Evolutionary conservation across 225 moss, liverwort and hornwort genomes (phyloP), one percentile per base, ranked within the genome.

Genomic region (Pseudoscleropodium purum): DNA sequence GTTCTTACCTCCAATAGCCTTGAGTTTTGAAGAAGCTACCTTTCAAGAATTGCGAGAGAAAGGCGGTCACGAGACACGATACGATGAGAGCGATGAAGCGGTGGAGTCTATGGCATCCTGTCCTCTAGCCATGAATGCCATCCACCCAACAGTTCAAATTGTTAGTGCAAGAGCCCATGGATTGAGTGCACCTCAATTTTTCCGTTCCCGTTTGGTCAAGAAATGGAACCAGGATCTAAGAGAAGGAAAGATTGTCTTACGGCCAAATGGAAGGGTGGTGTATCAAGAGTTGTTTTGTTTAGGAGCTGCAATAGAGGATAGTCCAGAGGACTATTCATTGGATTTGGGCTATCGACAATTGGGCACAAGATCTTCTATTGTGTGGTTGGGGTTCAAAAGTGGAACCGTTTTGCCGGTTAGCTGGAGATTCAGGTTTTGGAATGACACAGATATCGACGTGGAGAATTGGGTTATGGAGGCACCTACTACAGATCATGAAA

Each of bases 381-480:
- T 99, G 59, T 95, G 95, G 90, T 60, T 99, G 56, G 97, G 43
- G 15, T 91, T 99, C 41, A 92, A 92, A 88, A 94, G 92, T 90
- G 96, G 93, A 52, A 96, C 96, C 45, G 87, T 91, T 67, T 90
- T 99, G 39, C 91, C 96, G 8, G 95, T 96, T 25, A 91, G 91
- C 63, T 99, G 99, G 99, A 94, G 91, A 52, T 93, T 99, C 80
- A 91, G 97, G 61, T 65, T 97, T 43, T 99, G 99, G 99, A 96
- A 97, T 85, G 99, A 99, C 82, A 82, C 86, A 65, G 97, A 99
- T 62, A 90, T 96, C 33, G 99, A 99, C 79, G 91, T 95, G 65
- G 99, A 99, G 72, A 97, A 97, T 90, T 99, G 99, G 99, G 97
- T 97, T 13, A 93, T 89, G 85, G 95, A 95, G 41, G 91, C 90